These are phyloP conservation scores for Exophiala oligosperma DNA, from an alignment of 2,329 filamentous ascomycete species.

Conservation along the genomic window DNA sequence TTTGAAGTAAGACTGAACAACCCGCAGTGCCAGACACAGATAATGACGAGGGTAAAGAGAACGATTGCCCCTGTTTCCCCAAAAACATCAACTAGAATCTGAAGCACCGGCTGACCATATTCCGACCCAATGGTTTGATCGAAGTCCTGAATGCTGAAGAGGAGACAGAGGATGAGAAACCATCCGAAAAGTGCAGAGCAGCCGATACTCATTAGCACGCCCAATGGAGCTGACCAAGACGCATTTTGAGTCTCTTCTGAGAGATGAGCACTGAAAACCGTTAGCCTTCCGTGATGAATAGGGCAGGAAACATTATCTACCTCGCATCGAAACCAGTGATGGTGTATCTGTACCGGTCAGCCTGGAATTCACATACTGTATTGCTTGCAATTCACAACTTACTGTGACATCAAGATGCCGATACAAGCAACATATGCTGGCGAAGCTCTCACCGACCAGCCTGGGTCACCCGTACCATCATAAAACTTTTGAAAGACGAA, in stretches of 20 bases:
- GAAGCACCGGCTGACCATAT: slow-evolving; percentile 57
- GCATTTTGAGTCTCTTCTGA: slow-evolving; percentile 60
- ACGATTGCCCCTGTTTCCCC: slow-evolving; percentile 57
- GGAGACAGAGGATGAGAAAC: slow-evolving; percentile 57
- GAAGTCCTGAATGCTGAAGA: slow-evolving; percentile 62
- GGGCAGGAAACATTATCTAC: background rate
- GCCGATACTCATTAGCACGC: slow-evolving; percentile 57
- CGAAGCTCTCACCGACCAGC: slow-evolving; percentile 56
- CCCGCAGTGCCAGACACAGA: slow-evolving; percentile 63
- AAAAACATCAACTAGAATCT: slow-evolving; percentile 60
- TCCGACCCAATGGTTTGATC: slow-evolving; percentile 45
- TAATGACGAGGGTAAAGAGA: slow-evolving; percentile 56
- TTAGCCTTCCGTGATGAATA: background rate
- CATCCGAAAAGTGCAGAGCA: slow-evolving; percentile 60
- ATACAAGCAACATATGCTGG: slow-evolving; percentile 57
- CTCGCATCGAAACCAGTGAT: slow-evolving; percentile 40
- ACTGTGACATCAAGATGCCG: slow-evolving; percentile 50
- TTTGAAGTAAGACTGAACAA: slow-evolving; percentile 62
- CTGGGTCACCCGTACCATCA: slow-evolving; percentile 54
- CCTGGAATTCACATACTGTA: too few species aligned
- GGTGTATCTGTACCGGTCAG: slow-evolving; percentile 40
- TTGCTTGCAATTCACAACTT: background rate
- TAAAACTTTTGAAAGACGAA: slow-evolving; percentile 57
- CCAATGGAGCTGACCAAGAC: slow-evolving; percentile 58
- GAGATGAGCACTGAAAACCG: slow-evolving; percentile 48